Evolutionary conservation across 805 yeast genomes (phyloP), one percentile per base, ranked within the genome.

Genomic region (Candida xiaguanensis): DNA sequence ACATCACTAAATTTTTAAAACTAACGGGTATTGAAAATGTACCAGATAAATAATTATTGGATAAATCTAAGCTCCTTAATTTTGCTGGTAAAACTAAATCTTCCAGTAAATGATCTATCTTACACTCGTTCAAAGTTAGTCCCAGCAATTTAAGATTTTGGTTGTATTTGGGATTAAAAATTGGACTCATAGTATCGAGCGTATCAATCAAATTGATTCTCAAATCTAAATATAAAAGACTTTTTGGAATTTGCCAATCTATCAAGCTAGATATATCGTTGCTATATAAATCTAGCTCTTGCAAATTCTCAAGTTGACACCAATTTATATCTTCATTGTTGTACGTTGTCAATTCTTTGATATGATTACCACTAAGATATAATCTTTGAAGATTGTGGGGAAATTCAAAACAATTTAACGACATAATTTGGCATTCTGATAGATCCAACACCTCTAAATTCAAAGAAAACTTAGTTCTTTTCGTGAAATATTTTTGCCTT

Each of bases 361-460:
- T 47, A 11, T 44, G 40, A 41, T 60, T 61, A 2, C 61, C 63
- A 3, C 56, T 41, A 16, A 63, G 43, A 4, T 54, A 48, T 13
- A 63, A 45, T 12, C 45, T 46, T 15, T 37, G 32, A 20, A 63
- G 41, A 63, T 64, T 20, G 3, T 3, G 12, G 3, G 40, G 41
- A 34, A 61, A 58, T 22, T 42, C 39, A 36, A 63, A 56, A 16
- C 41, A 41, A 1, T 45, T 33, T 3, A 64, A 47, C 8, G 36
- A 28, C 11, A 22, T 36, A 19, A 63, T 42, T 4, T 44, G 38
- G 36, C 67, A 61, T 17, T 50, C 56, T 1, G 52, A 42, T 31
- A 65, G 41, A 22, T 55, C 52, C 27, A 66, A 43, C 8, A 43
- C 40, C 3, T 44, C 46, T 33, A 65, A 45, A 18, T 41, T 43